Evolutionary conservation across 352 stramenopile species (phyloP), one percentile per base, ranked within the genome.

Genomic region (Globisporangium spinosum): DNA sequence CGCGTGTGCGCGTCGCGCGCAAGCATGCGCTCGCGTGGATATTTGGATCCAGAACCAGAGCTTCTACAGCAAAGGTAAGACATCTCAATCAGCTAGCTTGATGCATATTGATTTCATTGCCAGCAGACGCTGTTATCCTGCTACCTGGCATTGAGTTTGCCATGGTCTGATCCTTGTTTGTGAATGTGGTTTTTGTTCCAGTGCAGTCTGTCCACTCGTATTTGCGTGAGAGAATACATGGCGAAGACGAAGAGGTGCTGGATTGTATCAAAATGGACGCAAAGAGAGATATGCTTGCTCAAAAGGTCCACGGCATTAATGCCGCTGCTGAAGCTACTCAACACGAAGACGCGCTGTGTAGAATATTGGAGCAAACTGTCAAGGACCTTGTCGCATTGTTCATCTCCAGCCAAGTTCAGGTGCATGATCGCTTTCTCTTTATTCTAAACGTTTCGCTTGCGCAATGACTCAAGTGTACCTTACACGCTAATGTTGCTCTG

Each of bases 151-250:
- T 47, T 56, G 2, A 12, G n/a, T 29, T 23, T 25, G n/a, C 10
- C 32, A 27, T 17, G 20, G 23, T 57, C 51, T 34, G 10, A 57
- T 29, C 17, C 23, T 34, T 25, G 51, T 34, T 17, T 57, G 51
- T 17, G 51, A 29, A 22, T 57, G 40, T 27, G 13, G 12, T 27
- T 38, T 63, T 34, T 62, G 17, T 71, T 59, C 73, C 49, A 85
- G 77, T 85, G 40, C 72, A 75, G 27, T 68, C 25, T 4, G 53
- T 65, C 10, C 68, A 45, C 63, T 71, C 69, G 34, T 78, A 76
- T 64, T 4, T 80, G 43, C 59, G 69, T 23, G 32, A 22, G 22
- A 9, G n/a, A 38, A 53, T 45, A 12, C 27, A 49, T 25, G 61
- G 47, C 49, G 57, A 72, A 17, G 66, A 58, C 56, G 22, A 54